These are phyloP conservation scores for Clarkia xantiana DNA, from an alignment of 345 rosid species.

Conservation along the genomic window DNA sequence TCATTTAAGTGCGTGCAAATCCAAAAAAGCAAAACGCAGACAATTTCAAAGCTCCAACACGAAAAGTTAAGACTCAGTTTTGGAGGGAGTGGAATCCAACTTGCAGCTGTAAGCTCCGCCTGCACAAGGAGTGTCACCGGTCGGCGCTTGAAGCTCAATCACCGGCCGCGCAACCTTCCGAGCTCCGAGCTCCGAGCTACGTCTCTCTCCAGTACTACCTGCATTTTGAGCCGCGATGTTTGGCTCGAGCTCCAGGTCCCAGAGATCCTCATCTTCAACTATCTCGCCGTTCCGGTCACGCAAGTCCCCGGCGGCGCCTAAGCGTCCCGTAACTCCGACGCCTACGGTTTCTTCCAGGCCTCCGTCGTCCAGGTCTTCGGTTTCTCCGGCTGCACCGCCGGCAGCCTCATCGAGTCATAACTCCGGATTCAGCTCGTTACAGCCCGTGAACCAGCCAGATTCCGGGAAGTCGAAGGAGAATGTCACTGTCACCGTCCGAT, in stretches of 20 bases:
- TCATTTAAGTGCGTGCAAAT: not conserved
- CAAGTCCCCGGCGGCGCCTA: slow-evolving; percentile 36
- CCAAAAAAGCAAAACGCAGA: not conserved
- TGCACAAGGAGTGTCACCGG: not conserved
- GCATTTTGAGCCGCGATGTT: slow-evolving; percentile 27
- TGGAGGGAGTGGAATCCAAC: slow-evolving; percentile 1
- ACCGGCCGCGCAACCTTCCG: slow-evolving; percentile 7
- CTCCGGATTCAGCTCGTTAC: slow-evolving; percentile 9
- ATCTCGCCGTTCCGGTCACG: slow-evolving; percentile 82
- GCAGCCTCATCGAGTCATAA: slow-evolving; percentile 20
- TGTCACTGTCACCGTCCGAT: slow-evolving; percentile 88
- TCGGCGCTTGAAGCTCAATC: not conserved
- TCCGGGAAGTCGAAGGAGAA: slow-evolving; percentile 27
- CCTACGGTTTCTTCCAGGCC: slow-evolving; percentile 17
- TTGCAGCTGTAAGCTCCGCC: no score
- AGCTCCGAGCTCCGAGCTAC: not conserved
- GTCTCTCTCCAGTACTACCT: slow-evolving; percentile 5
- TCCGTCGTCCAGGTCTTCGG: slow-evolving; percentile 15
- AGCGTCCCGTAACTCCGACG: slow-evolving; percentile 36
- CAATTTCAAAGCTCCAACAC: slow-evolving; percentile 10
- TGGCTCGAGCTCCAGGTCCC: slow-evolving; percentile 31
- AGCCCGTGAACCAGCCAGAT: slow-evolving; percentile 5
- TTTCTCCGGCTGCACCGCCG: slow-evolving; percentile 19
- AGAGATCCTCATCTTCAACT: slow-evolving; percentile 28
- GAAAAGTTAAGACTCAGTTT: slow-evolving; percentile 3